phyloP scores from a whole-genome alignment of 1,139 yeast species.

The Pichia sp. region DNA sequence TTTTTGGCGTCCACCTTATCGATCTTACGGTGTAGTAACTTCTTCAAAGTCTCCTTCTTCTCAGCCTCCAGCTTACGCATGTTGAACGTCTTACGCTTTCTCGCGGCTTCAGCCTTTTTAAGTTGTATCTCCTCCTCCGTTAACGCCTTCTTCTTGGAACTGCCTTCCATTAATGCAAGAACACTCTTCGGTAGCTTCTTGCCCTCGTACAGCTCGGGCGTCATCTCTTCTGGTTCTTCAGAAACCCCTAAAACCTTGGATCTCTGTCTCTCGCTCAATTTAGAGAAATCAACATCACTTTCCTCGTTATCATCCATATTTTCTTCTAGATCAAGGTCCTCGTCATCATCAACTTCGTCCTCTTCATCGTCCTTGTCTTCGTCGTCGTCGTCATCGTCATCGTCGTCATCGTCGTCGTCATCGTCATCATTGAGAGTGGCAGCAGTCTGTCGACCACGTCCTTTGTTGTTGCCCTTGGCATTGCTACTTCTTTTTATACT shows the following conservation, averaged over 20 bases:
- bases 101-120: slow-evolving; percentile 80
- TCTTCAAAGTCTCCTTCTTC: slow-evolving; percentile 84
- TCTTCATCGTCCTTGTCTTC: slow-evolving; percentile 7
- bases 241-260: slow-evolving; percentile 38
- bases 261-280: slow-evolving; percentile 62
- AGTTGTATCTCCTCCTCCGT: slow-evolving; percentile 83
- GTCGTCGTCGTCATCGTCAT: slow-evolving; percentile 19
- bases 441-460: neutral
- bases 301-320: slow-evolving; percentile 11
- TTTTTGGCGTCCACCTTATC: slow-evolving; percentile 50
- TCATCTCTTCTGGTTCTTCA: slow-evolving; percentile 29
- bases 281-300: slow-evolving; percentile 40
- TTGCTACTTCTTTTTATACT: neutral
- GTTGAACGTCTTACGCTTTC: slow-evolving; percentile 81
- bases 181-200: slow-evolving; percentile 27
- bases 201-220: slow-evolving; percentile 17
- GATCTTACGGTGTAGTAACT: slow-evolving; percentile 79
- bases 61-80: slow-evolving; percentile 87
- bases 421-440: slow-evolving; percentile 25
- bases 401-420: slow-evolving; percentile 19
- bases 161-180: slow-evolving; percentile 35
- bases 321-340: slow-evolving; percentile 11
- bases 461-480: neutral
- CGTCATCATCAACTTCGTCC: slow-evolving; percentile 10
- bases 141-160: slow-evolving; percentile 44